Conservation (phyloP, 2,329 filamentous ascomycete genomes). For the Aspergillus fumigatus region DNA sequence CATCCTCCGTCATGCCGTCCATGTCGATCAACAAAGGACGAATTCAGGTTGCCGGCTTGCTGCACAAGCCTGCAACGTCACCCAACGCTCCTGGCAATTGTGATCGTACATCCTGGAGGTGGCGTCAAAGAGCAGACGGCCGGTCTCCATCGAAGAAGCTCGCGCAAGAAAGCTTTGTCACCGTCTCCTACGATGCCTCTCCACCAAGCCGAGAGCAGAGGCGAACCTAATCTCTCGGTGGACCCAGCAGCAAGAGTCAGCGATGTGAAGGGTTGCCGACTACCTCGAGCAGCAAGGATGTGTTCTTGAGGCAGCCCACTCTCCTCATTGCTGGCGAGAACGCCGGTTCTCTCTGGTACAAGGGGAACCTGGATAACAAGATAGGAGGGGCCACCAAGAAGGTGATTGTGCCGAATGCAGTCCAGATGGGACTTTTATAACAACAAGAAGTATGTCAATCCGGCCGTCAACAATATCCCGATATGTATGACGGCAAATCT, state of each 20-base stretch:
- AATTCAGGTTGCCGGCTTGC: not conserved
- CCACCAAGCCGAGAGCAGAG: constrained; percentile 22
- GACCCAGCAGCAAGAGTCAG: constrained; percentile 19
- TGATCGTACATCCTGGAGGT: constrained; percentile 19
- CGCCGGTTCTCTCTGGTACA: constrained; percentile 7
- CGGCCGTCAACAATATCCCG: constrained; percentile 7
- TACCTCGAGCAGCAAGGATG: constrained; percentile 15
- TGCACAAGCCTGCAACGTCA: not conserved
- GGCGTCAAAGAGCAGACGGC: constrained; percentile 22
- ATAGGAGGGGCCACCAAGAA: constrained; percentile 12
- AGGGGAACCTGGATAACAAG: constrained; percentile 11
- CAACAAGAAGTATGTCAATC: constrained; percentile 9
- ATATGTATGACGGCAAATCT: constrained; percentile 6
- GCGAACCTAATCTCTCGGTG: constrained; percentile 19
- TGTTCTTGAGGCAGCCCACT: not conserved
- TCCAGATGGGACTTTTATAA: constrained; percentile 16
- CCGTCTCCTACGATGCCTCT: constrained; percentile 19
- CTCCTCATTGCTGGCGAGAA: not conserved
- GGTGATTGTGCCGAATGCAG: constrained; percentile 8
- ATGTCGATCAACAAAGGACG: not conserved
- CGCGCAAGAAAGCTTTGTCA: constrained; percentile 10
- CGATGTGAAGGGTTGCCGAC: constrained; percentile 20
- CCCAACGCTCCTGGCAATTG: constrained; percentile 10
- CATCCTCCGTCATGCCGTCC: not conserved
- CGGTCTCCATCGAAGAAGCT: constrained; percentile 16